A percentile compares a stretch with the other conserved stretches of the same genome.
Conservation (phyloP, 208 protist species). For the Trypanosoma conorhini region DNA sequence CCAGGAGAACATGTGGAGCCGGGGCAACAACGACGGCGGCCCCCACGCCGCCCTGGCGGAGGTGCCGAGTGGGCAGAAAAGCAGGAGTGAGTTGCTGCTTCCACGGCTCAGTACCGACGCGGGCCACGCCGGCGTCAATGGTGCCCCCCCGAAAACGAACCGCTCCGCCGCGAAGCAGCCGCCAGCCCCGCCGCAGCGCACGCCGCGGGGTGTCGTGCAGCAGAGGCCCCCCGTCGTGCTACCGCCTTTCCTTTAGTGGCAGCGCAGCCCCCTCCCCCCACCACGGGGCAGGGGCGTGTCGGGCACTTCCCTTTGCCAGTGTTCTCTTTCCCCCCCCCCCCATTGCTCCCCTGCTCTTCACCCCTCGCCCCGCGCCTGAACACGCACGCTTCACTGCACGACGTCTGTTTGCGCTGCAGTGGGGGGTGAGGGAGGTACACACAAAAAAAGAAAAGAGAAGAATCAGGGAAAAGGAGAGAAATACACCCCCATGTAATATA, state of each 20-base stretch:
- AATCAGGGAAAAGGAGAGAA: neutral
- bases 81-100: neutral
- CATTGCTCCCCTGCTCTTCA: no score
- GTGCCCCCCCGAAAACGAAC: neutral
- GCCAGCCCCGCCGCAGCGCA: slow-evolving; percentile 15
- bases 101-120: slow-evolving; percentile 1
- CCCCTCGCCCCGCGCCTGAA: no score
- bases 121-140: neutral
- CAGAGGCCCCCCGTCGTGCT: neutral
- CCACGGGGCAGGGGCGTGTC: neutral
- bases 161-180: neutral
- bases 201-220: neutral
- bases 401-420: neutral
- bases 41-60: neutral
- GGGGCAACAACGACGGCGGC: neutral
- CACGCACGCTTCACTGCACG: neutral
- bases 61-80: neutral
- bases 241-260: neutral
- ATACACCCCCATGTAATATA: slow-evolving; percentile 8
- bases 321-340: neutral
- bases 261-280: no score
- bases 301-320: neutral
- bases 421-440: neutral
- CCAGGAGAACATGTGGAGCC: slow-evolving; percentile 35
- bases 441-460: slow-evolving; percentile 14